phyloP scores from a whole-genome alignment of 768 basidiomycete species.

The Lyophyllum atratum region DNA sequence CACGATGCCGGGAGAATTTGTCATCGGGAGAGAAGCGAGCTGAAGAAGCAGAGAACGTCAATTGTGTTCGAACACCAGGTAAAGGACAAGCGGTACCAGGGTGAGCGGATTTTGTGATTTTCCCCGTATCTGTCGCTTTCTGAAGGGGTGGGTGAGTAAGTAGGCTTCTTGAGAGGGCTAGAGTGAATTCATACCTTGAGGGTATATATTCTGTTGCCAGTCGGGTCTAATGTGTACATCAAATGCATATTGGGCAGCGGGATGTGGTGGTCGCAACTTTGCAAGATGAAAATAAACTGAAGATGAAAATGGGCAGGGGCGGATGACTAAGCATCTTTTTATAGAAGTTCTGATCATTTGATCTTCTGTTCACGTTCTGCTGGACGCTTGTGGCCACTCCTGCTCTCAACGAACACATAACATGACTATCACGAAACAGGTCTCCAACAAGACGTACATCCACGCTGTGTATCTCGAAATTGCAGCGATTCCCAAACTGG shows the following conservation, averaged over 20 bases:
- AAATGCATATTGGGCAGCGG: constrained; percentile 77
- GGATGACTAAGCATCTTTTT: too few relatives aligned
- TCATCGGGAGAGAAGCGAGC: constrained; percentile 99
- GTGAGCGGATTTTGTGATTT: constrained; percentile 93
- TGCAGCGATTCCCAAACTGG: too few relatives aligned
- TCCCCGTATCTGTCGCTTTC: constrained; percentile 84
- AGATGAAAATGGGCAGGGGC: background rate
- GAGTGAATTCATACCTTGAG: constrained; percentile 69
- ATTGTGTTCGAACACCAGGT: constrained; percentile 1
- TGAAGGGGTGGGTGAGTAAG: constrained; percentile 29
- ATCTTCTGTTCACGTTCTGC: too few relatives aligned
- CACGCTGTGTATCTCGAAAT: too few relatives aligned
- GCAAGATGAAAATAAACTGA: background rate
- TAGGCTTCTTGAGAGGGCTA: background rate
- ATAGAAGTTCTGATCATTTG: background rate
- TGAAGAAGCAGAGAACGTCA: constrained; percentile 29
- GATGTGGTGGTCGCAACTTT: background rate
- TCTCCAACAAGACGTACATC: too few relatives aligned
- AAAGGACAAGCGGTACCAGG: constrained; percentile 64
- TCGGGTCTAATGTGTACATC: constrained; percentile 86
- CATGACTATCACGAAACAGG: too few relatives aligned
- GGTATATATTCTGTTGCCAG: constrained; percentile 86
- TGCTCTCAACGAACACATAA: too few relatives aligned
- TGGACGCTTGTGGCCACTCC: too few relatives aligned
- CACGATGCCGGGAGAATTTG: constrained; percentile 97